Base-by-base conservation (phyloP, 2,329 filamentous ascomycete species). In the Colletotrichum acutatum region DNA sequence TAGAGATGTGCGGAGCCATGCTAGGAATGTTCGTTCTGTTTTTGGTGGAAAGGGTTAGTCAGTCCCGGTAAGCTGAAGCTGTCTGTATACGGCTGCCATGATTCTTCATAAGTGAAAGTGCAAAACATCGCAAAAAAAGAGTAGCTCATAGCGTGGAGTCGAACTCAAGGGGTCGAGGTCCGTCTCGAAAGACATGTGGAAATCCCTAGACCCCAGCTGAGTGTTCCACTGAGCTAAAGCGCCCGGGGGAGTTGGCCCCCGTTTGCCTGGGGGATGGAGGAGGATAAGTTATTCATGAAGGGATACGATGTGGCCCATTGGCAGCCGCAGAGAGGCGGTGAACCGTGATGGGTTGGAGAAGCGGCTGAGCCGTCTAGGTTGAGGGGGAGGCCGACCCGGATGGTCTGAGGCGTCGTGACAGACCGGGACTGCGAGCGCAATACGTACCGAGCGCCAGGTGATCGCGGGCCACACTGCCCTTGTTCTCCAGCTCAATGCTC, bases 1-100 rank as follows among this genome's bases (percentile, higher is more conserved):
- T 46, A 97, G 88, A 2, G 93, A 95, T 3, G 94, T 97, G 65
- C 94, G 90, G 56, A 97, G 88, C 94, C 94, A 97, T 67, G 94
- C 94, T 37, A 97, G 89, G 82, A 96, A 97, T 0, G 94, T 97
- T 24, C 94, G 89, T 83, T 97, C 94, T 95, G 76, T 19, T 7
- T 42, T 42, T 5, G 16, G 24, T 9, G 32, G 19, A 11, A 30
- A 34, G 16, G 8, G 12, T 30, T 14, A 3, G 12, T 30, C 8
- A 3, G 34, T 19, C n/a, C 2, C n/a, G 42, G 46, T 49, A 26
- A 72, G 65, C 12, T 26, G 14, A 61, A 59, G 19, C 7, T 11
- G 28, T 12, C 16, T 22, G n/a, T 12, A 24, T 16, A 28, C 3
- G 53, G 53, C 53, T 16, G 53, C 30, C 53, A 22, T 30, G 24